A percentile compares a stretch with the other conserved stretches of the same genome.
Conservation (phyloP, 257 asterid species). For the Catharanthus roseus region DNA sequence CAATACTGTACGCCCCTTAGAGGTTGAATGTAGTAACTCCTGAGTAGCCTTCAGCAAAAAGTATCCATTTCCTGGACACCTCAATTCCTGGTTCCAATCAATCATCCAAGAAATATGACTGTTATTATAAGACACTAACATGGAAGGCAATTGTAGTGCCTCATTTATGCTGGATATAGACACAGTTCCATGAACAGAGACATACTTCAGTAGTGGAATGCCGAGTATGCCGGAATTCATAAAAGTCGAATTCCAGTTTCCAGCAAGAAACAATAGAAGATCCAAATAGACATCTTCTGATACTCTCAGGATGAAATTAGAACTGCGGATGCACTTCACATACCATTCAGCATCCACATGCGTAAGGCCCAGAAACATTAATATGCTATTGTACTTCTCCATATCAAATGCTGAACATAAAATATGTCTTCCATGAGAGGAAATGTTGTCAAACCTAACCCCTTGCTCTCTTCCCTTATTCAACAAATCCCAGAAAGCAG, state of each 20-base stretch:
- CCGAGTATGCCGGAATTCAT: conserved; percentile 10
- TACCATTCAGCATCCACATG: conserved; percentile 32
- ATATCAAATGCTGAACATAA: conserved; percentile 24
- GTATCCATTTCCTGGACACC: neutral
- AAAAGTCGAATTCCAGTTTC: conserved; percentile 22
- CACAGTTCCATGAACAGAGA: conserved; percentile 11
- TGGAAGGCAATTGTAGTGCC: neutral
- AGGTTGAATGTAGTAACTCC: conserved; percentile 5
- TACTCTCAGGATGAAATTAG: conserved; percentile 26
- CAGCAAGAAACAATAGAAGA: conserved; percentile 30
- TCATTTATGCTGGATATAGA: conserved; percentile 22
- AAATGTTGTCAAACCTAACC: conserved; percentile 29
- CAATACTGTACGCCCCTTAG: conserved; percentile 11
- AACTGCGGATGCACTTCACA: conserved; percentile 29
- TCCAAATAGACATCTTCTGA: conserved; percentile 29
- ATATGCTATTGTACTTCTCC: conserved; percentile 13
- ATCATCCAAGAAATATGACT: conserved; percentile 29
- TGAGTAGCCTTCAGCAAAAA: conserved; percentile 21
- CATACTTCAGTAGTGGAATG: conserved; percentile 22
- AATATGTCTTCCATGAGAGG: conserved; percentile 29
- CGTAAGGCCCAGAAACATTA: conserved; percentile 25
- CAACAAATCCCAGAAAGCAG: conserved; percentile 29
- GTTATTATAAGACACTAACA: neutral
- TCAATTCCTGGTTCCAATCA: conserved; percentile 32
- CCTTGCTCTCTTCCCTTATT: conserved; percentile 24